phyloP scores from a whole-genome alignment of 2,329 filamentous ascomycete species.

The Colletotrichum magnum region DNA sequence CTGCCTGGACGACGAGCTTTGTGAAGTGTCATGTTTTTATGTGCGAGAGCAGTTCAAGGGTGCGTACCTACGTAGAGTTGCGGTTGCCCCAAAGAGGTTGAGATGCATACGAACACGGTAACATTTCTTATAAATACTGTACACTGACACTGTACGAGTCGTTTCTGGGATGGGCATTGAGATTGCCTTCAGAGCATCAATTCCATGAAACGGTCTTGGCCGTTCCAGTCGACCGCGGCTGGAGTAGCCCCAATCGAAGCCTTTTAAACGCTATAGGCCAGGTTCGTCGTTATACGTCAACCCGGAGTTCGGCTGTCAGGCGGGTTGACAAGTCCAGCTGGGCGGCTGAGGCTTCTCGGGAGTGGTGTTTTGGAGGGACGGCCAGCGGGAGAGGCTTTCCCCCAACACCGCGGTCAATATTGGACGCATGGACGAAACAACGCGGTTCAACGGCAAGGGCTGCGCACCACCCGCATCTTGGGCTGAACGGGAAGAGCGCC shows the following conservation, averaged over 20 bases:
- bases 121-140: neutral
- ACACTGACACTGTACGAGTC: neutral
- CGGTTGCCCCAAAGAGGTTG: too few species aligned
- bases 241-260: neutral
- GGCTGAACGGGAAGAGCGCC: neutral
- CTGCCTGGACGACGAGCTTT: neutral
- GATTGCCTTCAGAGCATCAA: neutral
- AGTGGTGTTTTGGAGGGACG: neutral
- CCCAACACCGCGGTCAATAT: neutral
- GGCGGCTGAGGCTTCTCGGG: neutral
- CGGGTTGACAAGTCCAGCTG: conserved; percentile 18
- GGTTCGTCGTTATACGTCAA: conserved; percentile 4
- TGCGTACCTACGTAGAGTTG: neutral
- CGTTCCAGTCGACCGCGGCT: neutral
- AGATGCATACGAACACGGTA: neutral
- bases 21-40: neutral
- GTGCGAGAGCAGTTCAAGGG: neutral
- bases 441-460: neutral
- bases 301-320: conserved; percentile 3
- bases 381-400: conserved; percentile 12
- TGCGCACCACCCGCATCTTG: neutral
- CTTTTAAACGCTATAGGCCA: neutral
- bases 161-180: neutral
- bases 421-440: conserved; percentile 19
- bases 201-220: neutral